phyloP scores from a whole-genome alignment of 2,329 filamentous ascomycete genomes.

The Apiospora arundinis region DNA sequence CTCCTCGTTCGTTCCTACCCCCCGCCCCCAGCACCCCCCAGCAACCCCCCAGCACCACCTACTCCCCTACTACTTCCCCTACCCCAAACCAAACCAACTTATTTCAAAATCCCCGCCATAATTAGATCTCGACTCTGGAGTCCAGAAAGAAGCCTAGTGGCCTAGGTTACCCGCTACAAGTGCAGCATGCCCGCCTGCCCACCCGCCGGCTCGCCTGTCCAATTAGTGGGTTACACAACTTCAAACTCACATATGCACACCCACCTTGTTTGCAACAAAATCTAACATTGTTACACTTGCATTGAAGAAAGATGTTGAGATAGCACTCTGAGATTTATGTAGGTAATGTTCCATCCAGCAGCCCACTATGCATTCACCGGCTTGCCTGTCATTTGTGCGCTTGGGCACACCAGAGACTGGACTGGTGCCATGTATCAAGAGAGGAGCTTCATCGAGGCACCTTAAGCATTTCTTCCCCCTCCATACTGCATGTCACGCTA shows the following conservation, averaged over 20 bases:
- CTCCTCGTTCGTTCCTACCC: not conserved
- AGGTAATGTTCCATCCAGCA: not conserved
- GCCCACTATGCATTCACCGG: not conserved
- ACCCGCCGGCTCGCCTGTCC: not conserved
- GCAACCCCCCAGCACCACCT: no score
- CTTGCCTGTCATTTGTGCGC: constrained; percentile 5
- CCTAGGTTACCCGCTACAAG: not conserved
- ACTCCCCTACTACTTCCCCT: no score
- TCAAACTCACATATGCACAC: not conserved
- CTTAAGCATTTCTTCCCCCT: not conserved
- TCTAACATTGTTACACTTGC: not conserved
- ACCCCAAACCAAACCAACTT: no score
- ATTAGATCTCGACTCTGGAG: not conserved
- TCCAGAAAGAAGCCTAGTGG: not conserved
- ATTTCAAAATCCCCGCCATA: not conserved
- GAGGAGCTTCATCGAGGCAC: not conserved
- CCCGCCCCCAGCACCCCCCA: no score
- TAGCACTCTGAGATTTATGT: not conserved
- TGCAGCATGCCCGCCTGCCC: not conserved
- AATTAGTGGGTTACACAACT: constrained; percentile 3
- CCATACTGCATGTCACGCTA: not conserved
- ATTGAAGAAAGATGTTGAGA: not conserved
- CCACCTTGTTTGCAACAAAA: not conserved
- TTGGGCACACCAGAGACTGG: not conserved
- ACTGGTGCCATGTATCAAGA: not conserved